Percentiles rank a stretch among this genome's conserved stretches.
Evolutionary conservation across 345 rosid species (phyloP).

Genomic region (Geranium rotundifolium): DNA sequence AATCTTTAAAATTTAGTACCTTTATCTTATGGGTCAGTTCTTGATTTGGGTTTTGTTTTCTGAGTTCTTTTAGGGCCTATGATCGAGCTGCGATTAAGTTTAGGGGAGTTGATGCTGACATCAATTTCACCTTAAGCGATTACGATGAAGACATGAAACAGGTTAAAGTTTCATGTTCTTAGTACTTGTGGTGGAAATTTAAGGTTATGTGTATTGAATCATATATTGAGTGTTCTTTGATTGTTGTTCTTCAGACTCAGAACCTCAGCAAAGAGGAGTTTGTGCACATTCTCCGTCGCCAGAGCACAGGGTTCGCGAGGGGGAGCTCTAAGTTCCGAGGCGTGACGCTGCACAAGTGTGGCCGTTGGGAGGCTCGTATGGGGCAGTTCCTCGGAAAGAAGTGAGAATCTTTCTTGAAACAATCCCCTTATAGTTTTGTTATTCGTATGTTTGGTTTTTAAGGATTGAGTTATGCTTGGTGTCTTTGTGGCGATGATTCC

Average conservation of each 20-base stretch:
- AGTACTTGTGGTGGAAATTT: neutral
- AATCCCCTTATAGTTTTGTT: neutral
- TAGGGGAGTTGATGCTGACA: conserved; percentile 58
- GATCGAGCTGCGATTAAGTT: conserved; percentile 77
- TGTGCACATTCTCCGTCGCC: conserved; percentile 54
- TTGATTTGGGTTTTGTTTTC: conserved; percentile 5
- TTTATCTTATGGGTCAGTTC: neutral
- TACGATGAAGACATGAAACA: conserved; percentile 51
- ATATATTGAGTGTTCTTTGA: neutral
- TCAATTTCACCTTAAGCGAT: conserved; percentile 41
- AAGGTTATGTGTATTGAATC: neutral
- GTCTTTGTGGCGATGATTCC: neutral
- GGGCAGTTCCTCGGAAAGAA: conserved; percentile 55
- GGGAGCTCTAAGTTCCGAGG: conserved; percentile 59
- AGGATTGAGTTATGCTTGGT: conserved; percentile 19
- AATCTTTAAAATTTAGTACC: neutral
- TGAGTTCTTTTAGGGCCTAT: conserved; percentile 32
- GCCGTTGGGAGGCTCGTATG: conserved; percentile 55
- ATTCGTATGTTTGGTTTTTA: conserved; percentile 23
- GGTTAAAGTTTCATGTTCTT: conserved; percentile 16
- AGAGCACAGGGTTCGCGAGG: conserved; percentile 54
- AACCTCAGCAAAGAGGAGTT: conserved; percentile 48
- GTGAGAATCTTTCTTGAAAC: conserved; percentile 22
- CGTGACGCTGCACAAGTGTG: conserved; percentile 44
- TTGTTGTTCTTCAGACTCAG: conserved; percentile 27